Conservation (phyloP, 2,329 filamentous ascomycete genomes). For the Zelopaecilomyces penicillatus region DNA sequence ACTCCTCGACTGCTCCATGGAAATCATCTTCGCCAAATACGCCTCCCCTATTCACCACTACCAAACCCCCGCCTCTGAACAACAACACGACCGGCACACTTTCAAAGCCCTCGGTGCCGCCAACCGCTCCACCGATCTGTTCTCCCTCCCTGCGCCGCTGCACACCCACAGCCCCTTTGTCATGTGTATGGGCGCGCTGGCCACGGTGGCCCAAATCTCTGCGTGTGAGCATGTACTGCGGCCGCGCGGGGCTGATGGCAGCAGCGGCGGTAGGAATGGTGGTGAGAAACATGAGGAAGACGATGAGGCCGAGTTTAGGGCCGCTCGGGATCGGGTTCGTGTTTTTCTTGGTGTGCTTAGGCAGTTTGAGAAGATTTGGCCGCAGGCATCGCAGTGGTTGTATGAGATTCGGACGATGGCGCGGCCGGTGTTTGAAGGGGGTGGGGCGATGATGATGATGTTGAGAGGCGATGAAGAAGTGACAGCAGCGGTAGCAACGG, state of each 20-base stretch:
- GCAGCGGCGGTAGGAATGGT: too few species aligned
- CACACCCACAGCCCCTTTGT: constrained; percentile 12
- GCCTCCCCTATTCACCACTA: constrained; percentile 11
- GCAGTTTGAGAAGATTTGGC: constrained; percentile 11
- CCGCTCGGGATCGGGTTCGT: constrained; percentile 10
- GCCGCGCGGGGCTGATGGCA: too few species aligned
- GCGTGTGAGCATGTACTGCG: constrained; percentile 9
- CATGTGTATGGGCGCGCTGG: constrained; percentile 14
- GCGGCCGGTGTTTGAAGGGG: constrained; percentile 3
- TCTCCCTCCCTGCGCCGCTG: constrained; percentile 8
- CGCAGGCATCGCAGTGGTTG: constrained; percentile 10
- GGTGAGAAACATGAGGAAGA: too few species aligned
- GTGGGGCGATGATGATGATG: too few species aligned
- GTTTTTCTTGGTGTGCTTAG: constrained; percentile 12
- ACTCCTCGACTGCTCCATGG: constrained; percentile 13
- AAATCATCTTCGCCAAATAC: constrained; percentile 14
- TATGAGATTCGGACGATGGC: constrained; percentile 12
- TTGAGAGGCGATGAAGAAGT: too few species aligned
- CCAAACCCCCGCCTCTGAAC: constrained; percentile 7
- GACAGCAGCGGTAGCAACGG: too few species aligned
- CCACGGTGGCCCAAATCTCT: constrained; percentile 11
- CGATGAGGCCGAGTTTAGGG: constrained; percentile 1
- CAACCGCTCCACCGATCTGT: constrained; percentile 10
- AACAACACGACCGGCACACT: constrained; percentile 9
- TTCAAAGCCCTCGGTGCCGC: constrained; percentile 10